These are phyloP conservation scores for Ceratobasidium sp. DNA, from an alignment of 1,284 basidiomycete species.

Conservation along the genomic window DNA sequence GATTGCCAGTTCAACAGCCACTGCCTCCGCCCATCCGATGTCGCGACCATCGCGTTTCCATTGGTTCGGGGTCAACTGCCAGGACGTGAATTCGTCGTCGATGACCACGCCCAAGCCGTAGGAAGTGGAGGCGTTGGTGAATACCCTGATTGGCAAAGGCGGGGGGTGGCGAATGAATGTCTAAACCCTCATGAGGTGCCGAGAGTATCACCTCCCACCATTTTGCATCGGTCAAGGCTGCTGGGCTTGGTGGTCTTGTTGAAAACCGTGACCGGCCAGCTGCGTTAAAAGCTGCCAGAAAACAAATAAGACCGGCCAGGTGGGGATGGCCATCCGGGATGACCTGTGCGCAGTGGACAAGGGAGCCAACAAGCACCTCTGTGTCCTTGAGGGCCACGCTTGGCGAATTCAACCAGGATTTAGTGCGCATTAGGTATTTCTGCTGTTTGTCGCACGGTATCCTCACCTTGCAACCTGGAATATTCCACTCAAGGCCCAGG, in stretches of 20 bases:
- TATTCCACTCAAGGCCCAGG: constrained; percentile 24
- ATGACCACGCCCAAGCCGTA: constrained; percentile 26
- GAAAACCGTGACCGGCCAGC: neutral
- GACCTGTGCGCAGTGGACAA: constrained; percentile 20
- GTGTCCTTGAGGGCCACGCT: neutral
- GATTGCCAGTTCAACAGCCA: constrained; percentile 51
- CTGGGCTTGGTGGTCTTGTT: neutral
- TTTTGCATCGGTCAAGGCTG: neutral
- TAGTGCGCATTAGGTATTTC: neutral
- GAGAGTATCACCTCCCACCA: constrained; percentile 28
- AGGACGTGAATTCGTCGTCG: neutral
- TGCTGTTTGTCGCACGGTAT: constrained; percentile 12
- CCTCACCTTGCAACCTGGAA: neutral
- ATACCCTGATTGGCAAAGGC: neutral
- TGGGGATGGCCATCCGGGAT: neutral
- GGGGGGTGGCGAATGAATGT: neutral
- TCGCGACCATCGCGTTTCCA: constrained; percentile 24
- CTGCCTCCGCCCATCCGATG: constrained; percentile 44
- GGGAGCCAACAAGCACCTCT: neutral
- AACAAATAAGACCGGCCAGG: neutral
- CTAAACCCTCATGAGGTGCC: constrained; percentile 4
- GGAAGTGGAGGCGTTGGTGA: constrained; percentile 33
- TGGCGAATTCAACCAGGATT: neutral
- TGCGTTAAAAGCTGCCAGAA: neutral
- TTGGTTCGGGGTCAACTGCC: neutral